Base-by-base conservation (phyloP, 2,329 filamentous ascomycete species). In the Colletotrichum spinosum region DNA sequence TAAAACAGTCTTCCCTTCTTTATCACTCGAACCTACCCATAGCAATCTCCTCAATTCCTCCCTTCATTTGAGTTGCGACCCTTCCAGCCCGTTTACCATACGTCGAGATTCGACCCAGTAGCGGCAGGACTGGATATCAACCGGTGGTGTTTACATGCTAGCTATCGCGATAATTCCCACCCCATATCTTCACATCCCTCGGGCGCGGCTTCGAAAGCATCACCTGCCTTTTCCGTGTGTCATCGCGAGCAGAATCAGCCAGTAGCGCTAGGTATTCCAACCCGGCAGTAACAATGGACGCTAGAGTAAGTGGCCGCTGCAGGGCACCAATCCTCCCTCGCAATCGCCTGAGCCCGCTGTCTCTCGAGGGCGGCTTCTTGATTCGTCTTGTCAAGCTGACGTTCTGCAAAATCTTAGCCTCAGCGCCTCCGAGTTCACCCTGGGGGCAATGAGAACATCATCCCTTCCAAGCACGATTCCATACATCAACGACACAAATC, bases 401-500 rank as follows among this genome's bases (percentile, higher is more conserved):
- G 25, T 65, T 25, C 44, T 60, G 17, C 56, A 50, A 61, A 48
- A 64, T 25, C 25, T 25, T 25, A 82, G 79, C 79, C 79, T 63
- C 78, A 76, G 61, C 77, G 79, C 72, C 76, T 77, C 60, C 77
- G 78, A 68, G 76, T 76, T 87, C 82, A 70, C 86, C 88, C 74
- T 8, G 61, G 67, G 74, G 82, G 81, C 56, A 91, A 93, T 80
- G 93, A 97, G 79, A 96, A 96, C 77, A 79, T 83, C 65, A 77
- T 82, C 54, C 80, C 83, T 58, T 76, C 81, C 58, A 78, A 82
- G 66, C 86, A 86, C 70, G 88, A 88, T 75, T 81, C 86, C 57
- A 81, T 94, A 67, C 92, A 97, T 72, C 90, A 93, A 72, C 90
- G 91, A 68, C 90, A 93, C 80, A 97, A 97, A 79, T 97, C 94